phyloP scores from a whole-genome alignment of 192 early-diverging fungal species.

The Linnemannia hyalina region DNA sequence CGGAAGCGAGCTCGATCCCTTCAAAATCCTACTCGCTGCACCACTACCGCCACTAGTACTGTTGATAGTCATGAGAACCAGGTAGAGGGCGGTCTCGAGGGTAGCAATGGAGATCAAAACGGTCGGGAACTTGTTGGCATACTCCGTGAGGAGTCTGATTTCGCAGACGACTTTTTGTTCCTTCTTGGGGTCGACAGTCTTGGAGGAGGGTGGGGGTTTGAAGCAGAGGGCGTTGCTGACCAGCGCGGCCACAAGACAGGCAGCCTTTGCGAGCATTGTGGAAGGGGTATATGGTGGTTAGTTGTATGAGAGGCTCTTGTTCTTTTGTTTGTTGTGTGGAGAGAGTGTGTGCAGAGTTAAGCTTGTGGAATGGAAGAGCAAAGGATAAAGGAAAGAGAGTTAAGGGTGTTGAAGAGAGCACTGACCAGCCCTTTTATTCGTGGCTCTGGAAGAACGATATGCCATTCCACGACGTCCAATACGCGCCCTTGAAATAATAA shows the following conservation, averaged over 20 bases:
- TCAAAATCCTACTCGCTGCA: not conserved
- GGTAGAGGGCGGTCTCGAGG: conserved; percentile 1
- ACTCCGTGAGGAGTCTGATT: not conserved
- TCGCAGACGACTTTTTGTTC: conserved; percentile 9
- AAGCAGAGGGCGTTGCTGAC: not conserved
- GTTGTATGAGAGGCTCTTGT: not conserved
- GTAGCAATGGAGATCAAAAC: not conserved
- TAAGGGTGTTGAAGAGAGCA: not conserved
- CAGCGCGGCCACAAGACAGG: not conserved
- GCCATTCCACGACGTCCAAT: not conserved
- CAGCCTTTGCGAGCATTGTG: conserved; percentile 12
- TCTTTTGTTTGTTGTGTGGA: not conserved
- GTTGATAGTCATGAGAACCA: not conserved
- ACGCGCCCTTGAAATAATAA: not conserved
- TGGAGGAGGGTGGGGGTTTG: conserved; percentile 12
- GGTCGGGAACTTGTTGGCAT: not conserved
- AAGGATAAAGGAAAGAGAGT: not conserved
- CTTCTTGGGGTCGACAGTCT: conserved; percentile 1
- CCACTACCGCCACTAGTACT: not conserved
- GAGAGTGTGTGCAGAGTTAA: not conserved
- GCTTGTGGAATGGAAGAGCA: not conserved
- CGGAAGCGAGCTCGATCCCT: not conserved
- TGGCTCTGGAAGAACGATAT: not conserved
- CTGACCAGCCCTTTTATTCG: not conserved
- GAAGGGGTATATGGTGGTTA: not conserved